These are phyloP conservation scores for Bocquillonia castaneifolia DNA, from an alignment of 441 rosid species.

Conservation along the genomic window DNA sequence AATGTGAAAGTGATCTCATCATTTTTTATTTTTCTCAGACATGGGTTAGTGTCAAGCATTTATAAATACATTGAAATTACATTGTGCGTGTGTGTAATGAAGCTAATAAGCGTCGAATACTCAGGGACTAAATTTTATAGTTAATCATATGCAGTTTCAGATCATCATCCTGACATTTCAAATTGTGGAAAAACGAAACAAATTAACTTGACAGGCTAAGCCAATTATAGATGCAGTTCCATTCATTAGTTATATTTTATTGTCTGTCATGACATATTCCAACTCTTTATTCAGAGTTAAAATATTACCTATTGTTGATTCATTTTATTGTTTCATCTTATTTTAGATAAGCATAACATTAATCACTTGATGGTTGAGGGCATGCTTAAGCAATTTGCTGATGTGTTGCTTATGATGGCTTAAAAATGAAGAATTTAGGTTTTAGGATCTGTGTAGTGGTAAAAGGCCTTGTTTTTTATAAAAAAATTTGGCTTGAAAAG, in stretches of 20 bases:
- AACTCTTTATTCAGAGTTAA: not conserved
- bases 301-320: not conserved
- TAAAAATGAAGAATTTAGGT: not conserved
- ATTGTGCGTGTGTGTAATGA: not conserved
- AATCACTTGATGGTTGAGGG: not conserved
- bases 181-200: not conserved
- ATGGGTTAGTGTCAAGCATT: not conserved
- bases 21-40: not conserved
- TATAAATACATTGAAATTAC: not conserved
- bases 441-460: not conserved
- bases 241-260: not conserved
- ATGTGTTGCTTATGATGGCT: not conserved
- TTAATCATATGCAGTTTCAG: not conserved
- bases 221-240: not conserved
- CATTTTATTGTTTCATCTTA: not conserved
- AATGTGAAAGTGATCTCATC: not conserved
- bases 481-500: not conserved
- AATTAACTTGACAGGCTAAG: not conserved
- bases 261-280: not conserved
- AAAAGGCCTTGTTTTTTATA: not conserved
- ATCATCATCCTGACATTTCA: not conserved
- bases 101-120: conserved; percentile 1
- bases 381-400: not conserved
- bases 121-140: not conserved
- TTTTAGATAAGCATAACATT: not conserved